Conservation (phyloP, 2,329 filamentous ascomycete species). For the Cladosporium colombiae region DNA sequence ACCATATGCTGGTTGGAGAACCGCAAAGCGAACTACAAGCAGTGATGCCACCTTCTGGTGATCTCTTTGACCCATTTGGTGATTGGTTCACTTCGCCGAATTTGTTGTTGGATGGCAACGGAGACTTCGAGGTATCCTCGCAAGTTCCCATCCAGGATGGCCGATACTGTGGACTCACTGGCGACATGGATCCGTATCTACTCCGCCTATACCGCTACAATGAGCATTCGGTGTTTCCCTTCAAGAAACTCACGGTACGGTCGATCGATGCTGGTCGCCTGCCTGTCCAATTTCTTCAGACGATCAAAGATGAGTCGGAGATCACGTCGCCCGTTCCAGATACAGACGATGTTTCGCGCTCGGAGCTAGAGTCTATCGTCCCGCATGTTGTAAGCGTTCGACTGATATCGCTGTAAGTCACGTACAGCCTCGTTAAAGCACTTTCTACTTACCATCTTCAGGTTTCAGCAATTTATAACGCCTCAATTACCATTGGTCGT, state of each 20-base stretch:
- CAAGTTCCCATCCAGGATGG: neutral
- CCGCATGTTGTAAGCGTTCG: neutral
- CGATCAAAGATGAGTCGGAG: neutral
- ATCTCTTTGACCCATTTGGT: neutral
- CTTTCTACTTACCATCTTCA: neutral
- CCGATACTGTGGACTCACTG: neutral
- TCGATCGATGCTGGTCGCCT: neutral
- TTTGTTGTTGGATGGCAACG: neutral
- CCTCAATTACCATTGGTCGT: neutral
- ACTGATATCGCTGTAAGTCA: neutral
- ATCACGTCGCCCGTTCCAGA: neutral
- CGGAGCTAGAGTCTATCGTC: neutral
- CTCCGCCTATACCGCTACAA: neutral
- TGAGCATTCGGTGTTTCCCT: neutral
- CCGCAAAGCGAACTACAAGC: neutral
- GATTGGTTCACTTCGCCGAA: neutral
- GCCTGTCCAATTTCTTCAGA: neutral
- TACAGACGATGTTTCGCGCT: neutral
- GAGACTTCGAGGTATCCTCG: neutral
- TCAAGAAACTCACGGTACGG: constrained; percentile 1
- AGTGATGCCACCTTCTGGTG: neutral
- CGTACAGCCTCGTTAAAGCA: neutral
- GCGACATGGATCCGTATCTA: neutral
- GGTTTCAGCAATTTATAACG: neutral
- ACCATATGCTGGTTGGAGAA: neutral